Evolutionary conservation across 179 eudicot species (phyloP).

Genomic region (Drosera spatulata): DNA sequence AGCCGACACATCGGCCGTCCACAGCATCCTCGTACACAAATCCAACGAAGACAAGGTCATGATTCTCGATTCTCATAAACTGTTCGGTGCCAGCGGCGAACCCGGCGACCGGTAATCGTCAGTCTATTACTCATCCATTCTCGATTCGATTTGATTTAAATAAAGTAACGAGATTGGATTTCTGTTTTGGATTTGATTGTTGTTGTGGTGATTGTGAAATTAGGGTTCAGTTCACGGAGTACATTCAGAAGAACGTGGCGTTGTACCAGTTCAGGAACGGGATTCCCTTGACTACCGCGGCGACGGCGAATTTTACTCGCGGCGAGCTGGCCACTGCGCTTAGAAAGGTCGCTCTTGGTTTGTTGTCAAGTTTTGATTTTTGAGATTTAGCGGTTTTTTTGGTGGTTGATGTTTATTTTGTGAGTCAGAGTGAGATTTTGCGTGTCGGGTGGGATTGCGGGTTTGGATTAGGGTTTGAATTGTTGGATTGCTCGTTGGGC

Average conservation of each 20-base stretch:
- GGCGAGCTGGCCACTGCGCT: slow-evolving; percentile 94
- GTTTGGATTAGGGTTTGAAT: too few relatives aligned
- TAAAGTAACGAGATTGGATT: too few relatives aligned
- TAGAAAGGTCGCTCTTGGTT: slow-evolving; percentile 43
- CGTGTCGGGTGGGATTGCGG: too few relatives aligned
- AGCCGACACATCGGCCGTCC: slow-evolving; percentile 81
- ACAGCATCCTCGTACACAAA: slow-evolving; percentile 85
- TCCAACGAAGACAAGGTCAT: slow-evolving; percentile 85
- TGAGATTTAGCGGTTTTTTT: too few relatives aligned
- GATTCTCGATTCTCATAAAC: slow-evolving; percentile 93
- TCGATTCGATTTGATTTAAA: background rate
- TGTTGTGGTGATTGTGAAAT: slow-evolving; percentile 2
- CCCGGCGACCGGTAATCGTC: slow-evolving; percentile 65
- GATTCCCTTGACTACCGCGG: slow-evolving; percentile 83
- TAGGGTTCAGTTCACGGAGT: slow-evolving; percentile 94
- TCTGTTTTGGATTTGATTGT: background rate
- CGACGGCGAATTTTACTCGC: slow-evolving; percentile 87
- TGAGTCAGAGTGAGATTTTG: too few relatives aligned
- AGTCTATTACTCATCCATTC: slow-evolving; percentile 1
- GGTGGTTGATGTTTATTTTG: too few relatives aligned
- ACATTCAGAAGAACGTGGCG: slow-evolving; percentile 83
- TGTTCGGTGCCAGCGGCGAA: slow-evolving; percentile 94
- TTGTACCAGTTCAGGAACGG: slow-evolving; percentile 88
- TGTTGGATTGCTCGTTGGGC: too few relatives aligned
- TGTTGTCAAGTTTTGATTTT: too few relatives aligned